Base-by-base conservation (phyloP, 495 filamentous ascomycete genomes). In the Massariosphaeria phaeospora region DNA sequence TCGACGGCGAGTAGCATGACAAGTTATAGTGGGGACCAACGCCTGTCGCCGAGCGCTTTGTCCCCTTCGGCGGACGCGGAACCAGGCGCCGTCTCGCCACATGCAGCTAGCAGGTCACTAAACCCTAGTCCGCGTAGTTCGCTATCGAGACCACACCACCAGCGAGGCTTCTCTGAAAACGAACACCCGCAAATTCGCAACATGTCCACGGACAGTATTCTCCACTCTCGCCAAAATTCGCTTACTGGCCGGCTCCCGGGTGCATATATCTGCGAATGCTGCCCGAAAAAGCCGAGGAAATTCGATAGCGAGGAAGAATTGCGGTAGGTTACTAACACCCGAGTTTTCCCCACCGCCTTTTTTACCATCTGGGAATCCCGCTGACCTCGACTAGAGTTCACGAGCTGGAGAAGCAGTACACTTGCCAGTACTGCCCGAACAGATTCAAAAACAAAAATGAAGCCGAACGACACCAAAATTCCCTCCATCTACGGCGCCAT, bases 381-480 rank as follows among this genome's bases (percentile, higher is more conserved):
- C 56, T 56, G 11, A 15, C 26, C 3, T 1, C 44, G 20, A 13
- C 27, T 38, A 88, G 84, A 30, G 58, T 76, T n/a, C 93, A 98
- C 64, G 86, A 91, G 62, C 83, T 86, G 59, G 93, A 98, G 66
- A 98, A 97, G 68, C 94, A 98, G 69, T 97, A 97, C 70, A 82
- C 82, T 47, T 98, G 93, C 67, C 76, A 81, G 15, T 97, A 85
- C 69, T 98, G 93, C 68, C 83, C 84, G 35, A 97, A 97, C 68
- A 81, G 91, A 18, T 98, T 98, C 77, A 98, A 98, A 70, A 98
- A 98, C 74, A 98, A 98, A 70, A 98, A 98, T 58, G 93, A 98
- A 73, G 93, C 93, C 5, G 93, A 98, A 69, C 82, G 93, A 15
- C 93, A 98, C 67, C 93, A 96, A 66, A 98, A 97, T 57, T 96